Percentiles rank a stretch among this genome's conserved stretches.
phyloP scores from a whole-genome alignment of 2,329 filamentous ascomycete genomes.

The Knoxdaviesia capensis region DNA sequence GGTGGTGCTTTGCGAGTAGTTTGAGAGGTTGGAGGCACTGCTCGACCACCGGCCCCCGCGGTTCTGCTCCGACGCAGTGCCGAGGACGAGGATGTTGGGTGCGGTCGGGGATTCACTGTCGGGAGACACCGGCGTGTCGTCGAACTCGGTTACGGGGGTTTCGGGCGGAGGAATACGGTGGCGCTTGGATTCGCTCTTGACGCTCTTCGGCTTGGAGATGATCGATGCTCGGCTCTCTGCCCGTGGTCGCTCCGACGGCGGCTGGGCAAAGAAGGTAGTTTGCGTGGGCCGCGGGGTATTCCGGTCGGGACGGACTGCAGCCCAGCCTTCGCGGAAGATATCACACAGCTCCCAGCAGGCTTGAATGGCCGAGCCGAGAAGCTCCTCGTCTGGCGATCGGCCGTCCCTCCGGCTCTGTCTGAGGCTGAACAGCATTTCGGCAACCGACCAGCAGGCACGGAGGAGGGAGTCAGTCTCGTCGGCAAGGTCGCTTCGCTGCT shows the following conservation, averaged over 20 bases:
- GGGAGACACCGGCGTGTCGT: conserved; percentile 69
- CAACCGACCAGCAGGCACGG: conserved; percentile 71
- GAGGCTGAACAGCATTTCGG: conserved; percentile 83
- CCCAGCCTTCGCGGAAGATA: conserved; percentile 83
- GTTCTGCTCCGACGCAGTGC: conserved; percentile 36
- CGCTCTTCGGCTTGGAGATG: conserved; percentile 31
- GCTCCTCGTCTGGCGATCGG: conserved; percentile 56
- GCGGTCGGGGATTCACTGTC: conserved; percentile 50
- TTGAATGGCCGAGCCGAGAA: conserved; percentile 72
- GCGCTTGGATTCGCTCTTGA: conserved; percentile 29
- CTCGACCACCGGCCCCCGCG: conserved; percentile 62
- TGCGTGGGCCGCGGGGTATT: conserved; percentile 71
- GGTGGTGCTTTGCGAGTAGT: conserved; percentile 52
- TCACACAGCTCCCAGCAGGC: conserved; percentile 92
- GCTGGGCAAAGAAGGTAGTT: conserved; percentile 42
- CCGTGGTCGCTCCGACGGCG: conserved; percentile 20
- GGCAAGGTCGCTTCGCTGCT: conserved; percentile 59
- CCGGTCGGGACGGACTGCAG: conserved; percentile 66
- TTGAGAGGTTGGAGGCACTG: conserved; percentile 57
- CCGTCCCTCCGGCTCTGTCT: conserved; percentile 63
- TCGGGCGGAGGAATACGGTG: conserved; percentile 42
- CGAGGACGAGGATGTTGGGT: conserved; percentile 76
- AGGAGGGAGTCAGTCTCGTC: conserved; percentile 73
- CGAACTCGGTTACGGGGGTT: conserved; percentile 87
- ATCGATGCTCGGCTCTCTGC: conserved; percentile 24